Conservation (phyloP, 768 basidiomycete genomes). For the Agrocybe pediades region DNA sequence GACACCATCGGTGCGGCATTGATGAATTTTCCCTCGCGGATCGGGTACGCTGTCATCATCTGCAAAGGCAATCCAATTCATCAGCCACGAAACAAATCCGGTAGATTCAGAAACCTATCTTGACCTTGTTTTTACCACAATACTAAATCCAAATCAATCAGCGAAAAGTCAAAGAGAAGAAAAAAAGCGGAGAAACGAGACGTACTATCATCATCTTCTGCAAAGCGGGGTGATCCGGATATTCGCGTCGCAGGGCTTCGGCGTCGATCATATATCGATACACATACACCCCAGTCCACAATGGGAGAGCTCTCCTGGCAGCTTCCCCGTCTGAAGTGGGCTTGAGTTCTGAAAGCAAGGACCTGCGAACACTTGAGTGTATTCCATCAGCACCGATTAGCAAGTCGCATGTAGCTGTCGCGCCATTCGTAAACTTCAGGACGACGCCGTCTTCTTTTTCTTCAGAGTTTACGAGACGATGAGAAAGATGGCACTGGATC, state of each 20-base stretch:
- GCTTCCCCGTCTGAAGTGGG: conserved; percentile 28
- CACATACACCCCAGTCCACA: conserved; percentile 55
- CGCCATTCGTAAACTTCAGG: conserved; percentile 59
- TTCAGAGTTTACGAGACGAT: conserved; percentile 53
- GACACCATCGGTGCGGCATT: conserved; percentile 58
- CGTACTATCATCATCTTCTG: conserved; percentile 45
- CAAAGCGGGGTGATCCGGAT: conserved; percentile 48
- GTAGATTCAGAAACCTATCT: too few relatives aligned
- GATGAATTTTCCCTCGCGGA: conserved; percentile 52
- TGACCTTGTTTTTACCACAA: conserved; percentile 47
- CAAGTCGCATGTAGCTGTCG: conserved; percentile 56
- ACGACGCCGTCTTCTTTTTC: conserved; percentile 41
- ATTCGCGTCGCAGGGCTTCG: conserved; percentile 37
- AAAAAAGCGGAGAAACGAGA: not conserved
- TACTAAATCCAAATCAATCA: conserved; percentile 40
- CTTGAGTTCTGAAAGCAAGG: conserved; percentile 29
- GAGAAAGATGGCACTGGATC: conserved; percentile 19
- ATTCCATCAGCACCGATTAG: conserved; percentile 69
- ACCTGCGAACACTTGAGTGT: conserved; percentile 48
- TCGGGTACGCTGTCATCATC: conserved; percentile 62
- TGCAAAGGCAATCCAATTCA: too few relatives aligned
- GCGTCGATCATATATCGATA: conserved; percentile 57
- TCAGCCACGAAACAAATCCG: too few relatives aligned
- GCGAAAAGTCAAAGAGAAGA: not conserved
- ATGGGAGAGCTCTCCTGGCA: conserved; percentile 39